Evolutionary conservation across 352 stramenopile genomes (phyloP).

Genomic region (Globisporangium emineosum): DNA sequence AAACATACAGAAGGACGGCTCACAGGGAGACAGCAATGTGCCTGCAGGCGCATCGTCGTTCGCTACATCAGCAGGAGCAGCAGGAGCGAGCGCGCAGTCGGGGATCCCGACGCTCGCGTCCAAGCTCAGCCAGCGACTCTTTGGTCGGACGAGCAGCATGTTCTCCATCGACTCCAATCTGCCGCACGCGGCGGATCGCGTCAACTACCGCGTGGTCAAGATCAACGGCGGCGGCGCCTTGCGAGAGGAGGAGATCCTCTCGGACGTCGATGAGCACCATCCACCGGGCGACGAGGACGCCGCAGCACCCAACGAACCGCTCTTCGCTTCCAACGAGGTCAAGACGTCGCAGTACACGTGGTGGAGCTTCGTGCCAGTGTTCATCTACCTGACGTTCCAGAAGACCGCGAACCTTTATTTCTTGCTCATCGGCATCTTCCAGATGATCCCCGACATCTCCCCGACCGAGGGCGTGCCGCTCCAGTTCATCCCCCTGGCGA

Average conservation of each 20-base stretch:
- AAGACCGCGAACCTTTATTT: slow-evolving; percentile 90
- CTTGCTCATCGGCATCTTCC: slow-evolving; percentile 85
- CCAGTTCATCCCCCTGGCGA: slow-evolving; percentile 78
- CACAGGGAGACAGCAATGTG: slow-evolving; percentile 4
- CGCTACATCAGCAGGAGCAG: slow-evolving; percentile 6
- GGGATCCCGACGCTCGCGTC: slow-evolving; percentile 24
- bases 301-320: slow-evolving; percentile 26
- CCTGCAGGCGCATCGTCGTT: slow-evolving; percentile 17
- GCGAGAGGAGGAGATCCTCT: slow-evolving; percentile 14
- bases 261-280: slow-evolving; percentile 15
- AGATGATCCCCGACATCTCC: slow-evolving; percentile 82
- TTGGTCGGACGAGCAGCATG: slow-evolving; percentile 50
- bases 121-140: slow-evolving; percentile 28
- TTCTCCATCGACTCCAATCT: slow-evolving; percentile 57
- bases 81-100: neutral
- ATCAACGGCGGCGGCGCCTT: slow-evolving; percentile 46
- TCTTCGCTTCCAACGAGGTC: slow-evolving; percentile 77
- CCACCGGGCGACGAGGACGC: neutral
- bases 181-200: slow-evolving; percentile 14
- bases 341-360: slow-evolving; percentile 87
- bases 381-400: slow-evolving; percentile 85
- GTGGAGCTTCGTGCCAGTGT: slow-evolving; percentile 87
- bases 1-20: slow-evolving; percentile 4
- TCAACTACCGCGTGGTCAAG: slow-evolving; percentile 71
- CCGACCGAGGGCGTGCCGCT: slow-evolving; percentile 78